Percentiles rank a stretch among this genome's conserved stretches.
Evolutionary conservation across 176 grass and related monocot genomes (phyloP).

Genomic region (Carex scoparia): DNA sequence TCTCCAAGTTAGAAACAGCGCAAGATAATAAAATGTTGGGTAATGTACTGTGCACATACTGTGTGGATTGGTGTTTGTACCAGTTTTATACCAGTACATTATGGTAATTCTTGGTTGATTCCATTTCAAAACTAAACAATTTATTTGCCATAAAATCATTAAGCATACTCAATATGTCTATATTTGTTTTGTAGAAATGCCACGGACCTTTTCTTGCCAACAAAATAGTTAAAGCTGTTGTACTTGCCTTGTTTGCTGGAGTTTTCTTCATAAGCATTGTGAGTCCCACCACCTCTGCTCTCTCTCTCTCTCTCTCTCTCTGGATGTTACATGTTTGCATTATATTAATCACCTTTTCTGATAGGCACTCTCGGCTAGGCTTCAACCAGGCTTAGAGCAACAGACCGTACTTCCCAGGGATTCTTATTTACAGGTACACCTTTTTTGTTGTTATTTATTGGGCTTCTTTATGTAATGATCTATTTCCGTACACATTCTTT

Average conservation of each 20-base stretch:
- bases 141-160: background rate
- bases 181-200: conserved; percentile 44
- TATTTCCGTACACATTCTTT: background rate
- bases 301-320: conserved; percentile 6
- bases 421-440: conserved; percentile 90
- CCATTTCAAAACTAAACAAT: background rate
- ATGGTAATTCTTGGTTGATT: background rate
- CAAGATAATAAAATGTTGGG: background rate
- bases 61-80: background rate
- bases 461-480: background rate
- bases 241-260: conserved; percentile 72
- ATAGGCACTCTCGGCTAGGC: conserved; percentile 71
- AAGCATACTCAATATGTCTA: background rate
- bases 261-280: conserved; percentile 92
- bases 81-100: background rate
- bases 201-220: conserved; percentile 77
- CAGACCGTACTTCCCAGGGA: conserved; percentile 75
- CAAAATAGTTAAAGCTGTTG: conserved; percentile 61
- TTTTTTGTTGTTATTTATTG: conserved; percentile 11
- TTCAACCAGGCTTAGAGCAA: conserved; percentile 95
- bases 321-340: background rate
- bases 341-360: conserved; percentile 4
- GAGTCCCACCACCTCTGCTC: conserved; percentile 32
- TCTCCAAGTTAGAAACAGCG: background rate
- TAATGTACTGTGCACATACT: background rate